Evolutionary conservation across 163 green algal species (phyloP).

Genomic region (Scenedesmus sp.): DNA sequence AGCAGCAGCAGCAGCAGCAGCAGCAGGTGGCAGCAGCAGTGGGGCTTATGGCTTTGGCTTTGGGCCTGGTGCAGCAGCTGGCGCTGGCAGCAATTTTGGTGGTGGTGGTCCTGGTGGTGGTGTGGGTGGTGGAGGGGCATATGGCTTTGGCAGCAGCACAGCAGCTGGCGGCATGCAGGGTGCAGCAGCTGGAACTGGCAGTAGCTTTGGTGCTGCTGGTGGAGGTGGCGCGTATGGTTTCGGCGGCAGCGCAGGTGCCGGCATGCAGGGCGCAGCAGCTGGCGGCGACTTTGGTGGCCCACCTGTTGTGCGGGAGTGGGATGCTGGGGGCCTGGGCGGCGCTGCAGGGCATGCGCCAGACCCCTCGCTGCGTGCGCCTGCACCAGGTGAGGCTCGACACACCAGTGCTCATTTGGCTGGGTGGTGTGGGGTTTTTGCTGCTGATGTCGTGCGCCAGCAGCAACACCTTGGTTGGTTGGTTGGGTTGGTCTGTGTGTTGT

Average conservation of each 20-base stretch:
- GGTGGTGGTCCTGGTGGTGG: neutral
- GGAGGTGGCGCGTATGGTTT: neutral
- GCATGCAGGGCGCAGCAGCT: neutral
- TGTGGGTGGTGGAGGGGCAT: neutral
- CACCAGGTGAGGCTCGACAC: slow-evolving; percentile 6
- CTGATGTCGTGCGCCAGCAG: neutral
- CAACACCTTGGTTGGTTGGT: neutral
- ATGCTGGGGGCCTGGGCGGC: neutral
- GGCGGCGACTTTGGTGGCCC: neutral
- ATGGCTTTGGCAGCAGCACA: neutral
- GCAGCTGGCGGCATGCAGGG: too few species aligned
- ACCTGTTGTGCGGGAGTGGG: slow-evolving; percentile 16
- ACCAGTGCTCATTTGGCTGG: neutral
- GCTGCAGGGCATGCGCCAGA: slow-evolving; percentile 1
- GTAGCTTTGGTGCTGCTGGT: neutral
- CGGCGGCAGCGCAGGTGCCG: neutral
- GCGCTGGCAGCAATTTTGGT: neutral
- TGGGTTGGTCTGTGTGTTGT: neutral
- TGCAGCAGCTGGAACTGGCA: neutral
- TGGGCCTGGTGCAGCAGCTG: neutral
- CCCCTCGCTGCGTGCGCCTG: slow-evolving; percentile 18
- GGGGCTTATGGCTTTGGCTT: slow-evolving; percentile 8
- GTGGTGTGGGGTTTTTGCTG: neutral
- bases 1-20: neutral
- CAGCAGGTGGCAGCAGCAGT: neutral